These are phyloP conservation scores for Hymenoscyphus fructigenus DNA, from an alignment of 2,329 filamentous ascomycete species.

Conservation along the genomic window DNA sequence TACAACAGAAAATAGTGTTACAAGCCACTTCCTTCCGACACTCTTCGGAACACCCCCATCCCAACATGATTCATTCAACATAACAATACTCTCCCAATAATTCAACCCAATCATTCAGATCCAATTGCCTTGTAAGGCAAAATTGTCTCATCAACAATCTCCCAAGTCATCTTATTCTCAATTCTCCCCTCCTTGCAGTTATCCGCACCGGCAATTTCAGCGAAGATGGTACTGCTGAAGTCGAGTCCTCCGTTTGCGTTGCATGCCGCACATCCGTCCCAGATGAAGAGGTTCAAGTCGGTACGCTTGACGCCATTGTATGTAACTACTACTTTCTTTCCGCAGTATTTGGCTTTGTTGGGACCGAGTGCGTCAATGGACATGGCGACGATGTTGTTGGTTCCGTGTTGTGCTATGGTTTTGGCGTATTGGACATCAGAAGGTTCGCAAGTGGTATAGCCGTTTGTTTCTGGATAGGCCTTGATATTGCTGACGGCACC, in stretches of 20 bases:
- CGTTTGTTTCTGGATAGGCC: background rate
- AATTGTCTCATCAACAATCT: slow-evolving; percentile 3
- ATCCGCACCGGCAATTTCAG: background rate
- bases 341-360: slow-evolving; percentile 1
- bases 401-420: background rate
- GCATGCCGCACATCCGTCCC: background rate
- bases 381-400: slow-evolving; percentile 5
- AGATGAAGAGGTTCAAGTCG: slow-evolving; percentile 3
- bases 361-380: background rate
- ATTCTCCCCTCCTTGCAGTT: background rate
- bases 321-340: slow-evolving; percentile 2
- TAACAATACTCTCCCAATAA: background rate
- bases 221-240: slow-evolving; percentile 1
- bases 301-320: background rate
- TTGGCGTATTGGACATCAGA: background rate
- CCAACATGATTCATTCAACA: background rate
- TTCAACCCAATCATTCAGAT: background rate
- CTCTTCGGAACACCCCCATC: too few relatives aligned
- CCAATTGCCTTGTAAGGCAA: background rate
- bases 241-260: background rate
- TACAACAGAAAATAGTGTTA: background rate
- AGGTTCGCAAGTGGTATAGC: background rate
- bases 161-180: slow-evolving; percentile 6
- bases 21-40: background rate
- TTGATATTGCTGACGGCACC: background rate